phyloP scores from a whole-genome alignment of 345 rosid genomes.

The Linum lewisii region DNA sequence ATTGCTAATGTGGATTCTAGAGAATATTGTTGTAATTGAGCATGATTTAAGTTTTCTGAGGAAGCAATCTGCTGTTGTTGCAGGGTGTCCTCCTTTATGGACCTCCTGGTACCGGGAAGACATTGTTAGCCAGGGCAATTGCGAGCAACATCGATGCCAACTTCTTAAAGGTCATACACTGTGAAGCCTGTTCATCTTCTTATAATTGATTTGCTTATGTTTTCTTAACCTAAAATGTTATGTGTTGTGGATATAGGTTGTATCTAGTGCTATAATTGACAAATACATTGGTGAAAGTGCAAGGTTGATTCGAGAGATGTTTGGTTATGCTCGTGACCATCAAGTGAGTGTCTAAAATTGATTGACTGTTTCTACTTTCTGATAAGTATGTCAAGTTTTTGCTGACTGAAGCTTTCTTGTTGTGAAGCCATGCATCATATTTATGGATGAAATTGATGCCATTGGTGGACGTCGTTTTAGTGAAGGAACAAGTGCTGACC shows the following conservation, averaged over 20 bases:
- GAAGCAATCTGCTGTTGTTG: slow-evolving; percentile 1
- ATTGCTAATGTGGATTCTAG: too few relatives aligned
- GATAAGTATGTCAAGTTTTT: not conserved
- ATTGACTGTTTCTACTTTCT: not conserved
- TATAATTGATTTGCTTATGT: too few relatives aligned
- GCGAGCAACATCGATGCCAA: slow-evolving; percentile 98
- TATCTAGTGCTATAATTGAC: slow-evolving; percentile 95
- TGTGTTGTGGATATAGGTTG: slow-evolving; percentile 36
- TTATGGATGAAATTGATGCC: slow-evolving; percentile 99
- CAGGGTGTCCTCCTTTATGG: slow-evolving; percentile 98
- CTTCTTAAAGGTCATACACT: slow-evolving; percentile 61
- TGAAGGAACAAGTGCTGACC: slow-evolving; percentile 97
- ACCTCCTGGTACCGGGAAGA: slow-evolving; percentile 99
- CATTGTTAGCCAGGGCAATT: slow-evolving; percentile 91
- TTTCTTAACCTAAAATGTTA: not conserved
- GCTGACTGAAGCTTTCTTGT: slow-evolving; percentile 9
- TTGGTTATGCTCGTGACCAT: slow-evolving; percentile 96
- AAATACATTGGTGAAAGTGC: slow-evolving; percentile 99
- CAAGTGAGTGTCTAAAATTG: slow-evolving; percentile 41
- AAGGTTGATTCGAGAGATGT: slow-evolving; percentile 90
- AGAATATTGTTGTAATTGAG: too few relatives aligned
- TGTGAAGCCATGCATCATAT: slow-evolving; percentile 85
- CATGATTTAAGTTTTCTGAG: not conserved
- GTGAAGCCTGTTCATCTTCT: not conserved
- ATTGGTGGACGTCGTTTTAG: slow-evolving; percentile 98